Evolutionary conservation across 2,329 filamentous ascomycete genomes (phyloP).

Genomic region (Trichophyton rubrum): DNA sequence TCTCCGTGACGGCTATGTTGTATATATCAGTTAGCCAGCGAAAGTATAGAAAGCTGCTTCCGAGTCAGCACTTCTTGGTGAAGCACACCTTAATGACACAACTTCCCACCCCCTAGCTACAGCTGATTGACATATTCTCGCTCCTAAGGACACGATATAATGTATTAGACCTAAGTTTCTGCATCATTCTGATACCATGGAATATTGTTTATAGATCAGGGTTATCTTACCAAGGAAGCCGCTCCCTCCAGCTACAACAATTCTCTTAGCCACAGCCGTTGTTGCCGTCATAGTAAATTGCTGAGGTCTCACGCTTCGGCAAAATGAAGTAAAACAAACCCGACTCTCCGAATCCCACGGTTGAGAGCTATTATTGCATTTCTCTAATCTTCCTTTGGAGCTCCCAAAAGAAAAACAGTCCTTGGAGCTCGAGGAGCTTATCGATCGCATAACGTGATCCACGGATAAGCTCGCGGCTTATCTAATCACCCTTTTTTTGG

Average conservation of each 20-base stretch:
- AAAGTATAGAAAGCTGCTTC: neutral
- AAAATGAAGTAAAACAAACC: neutral
- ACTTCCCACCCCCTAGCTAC: constrained; percentile 81
- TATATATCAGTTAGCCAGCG: constrained; percentile 2
- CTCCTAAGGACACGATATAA: constrained; percentile 33
- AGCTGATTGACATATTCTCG: constrained; percentile 81
- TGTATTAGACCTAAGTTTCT: too few relatives aligned
- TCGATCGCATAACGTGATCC: neutral
- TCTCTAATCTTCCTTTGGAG: neutral
- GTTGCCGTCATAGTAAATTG: constrained; percentile 8
- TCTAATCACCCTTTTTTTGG: neutral
- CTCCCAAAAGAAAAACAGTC: neutral
- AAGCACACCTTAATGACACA: constrained; percentile 67
- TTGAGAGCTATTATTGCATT: neutral
- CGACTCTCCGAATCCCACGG: neutral
- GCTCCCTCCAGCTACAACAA: constrained; percentile 87
- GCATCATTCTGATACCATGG: neutral
- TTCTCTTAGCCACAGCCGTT: constrained; percentile 53
- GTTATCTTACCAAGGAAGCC: constrained; percentile 62
- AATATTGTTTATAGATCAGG: neutral
- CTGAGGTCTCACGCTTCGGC: too few relatives aligned
- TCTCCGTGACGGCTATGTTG: constrained; percentile 67
- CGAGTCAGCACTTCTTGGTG: neutral
- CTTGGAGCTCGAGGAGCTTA: neutral
- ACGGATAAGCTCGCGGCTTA: neutral